Evolutionary conservation across 495 filamentous ascomycete species (phyloP).

Genomic region (Sordaria brevicollis): DNA sequence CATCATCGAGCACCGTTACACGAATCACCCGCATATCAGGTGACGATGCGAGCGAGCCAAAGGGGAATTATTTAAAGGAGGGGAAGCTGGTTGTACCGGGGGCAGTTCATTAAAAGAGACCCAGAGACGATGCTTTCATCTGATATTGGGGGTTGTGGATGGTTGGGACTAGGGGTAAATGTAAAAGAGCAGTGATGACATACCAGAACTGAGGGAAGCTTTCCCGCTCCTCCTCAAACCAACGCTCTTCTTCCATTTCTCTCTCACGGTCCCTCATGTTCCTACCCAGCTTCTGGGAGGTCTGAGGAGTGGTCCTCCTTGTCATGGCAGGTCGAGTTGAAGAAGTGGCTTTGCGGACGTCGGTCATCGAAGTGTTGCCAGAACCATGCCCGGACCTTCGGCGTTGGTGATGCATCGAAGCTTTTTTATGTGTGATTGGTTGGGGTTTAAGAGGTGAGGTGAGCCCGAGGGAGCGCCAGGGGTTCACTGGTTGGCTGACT

Average conservation of each 20-base stretch:
- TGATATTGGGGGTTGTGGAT: background rate
- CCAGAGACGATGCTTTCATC: background rate
- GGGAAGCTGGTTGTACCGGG: constrained; percentile 3
- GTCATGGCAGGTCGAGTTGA: constrained; percentile 27
- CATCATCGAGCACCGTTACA: constrained; percentile 17
- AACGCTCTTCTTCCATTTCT: constrained; percentile 35
- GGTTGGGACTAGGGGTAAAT: background rate
- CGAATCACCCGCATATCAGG: constrained; percentile 31
- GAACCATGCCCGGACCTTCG: constrained; percentile 38
- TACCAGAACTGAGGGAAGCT: constrained; percentile 45
- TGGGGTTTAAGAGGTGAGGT: background rate
- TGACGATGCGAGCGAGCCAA: constrained; percentile 30
- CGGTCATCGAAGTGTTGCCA: constrained; percentile 38
- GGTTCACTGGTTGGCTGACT: constrained; percentile 10
- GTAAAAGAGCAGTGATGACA: constrained; percentile 10
- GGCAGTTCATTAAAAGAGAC: background rate
- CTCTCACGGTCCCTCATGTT: constrained; percentile 34
- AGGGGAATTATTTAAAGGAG: constrained; percentile 17
- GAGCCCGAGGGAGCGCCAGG: constrained; percentile 1
- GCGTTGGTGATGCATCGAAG: constrained; percentile 38
- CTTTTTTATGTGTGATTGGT: constrained; percentile 16
- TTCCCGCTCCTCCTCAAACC: constrained; percentile 38
- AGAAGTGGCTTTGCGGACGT: constrained; percentile 34
- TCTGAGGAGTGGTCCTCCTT: constrained; percentile 28
- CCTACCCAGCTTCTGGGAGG: constrained; percentile 31